Base-by-base conservation (phyloP, 2,329 filamentous ascomycete genomes). In the Aspergillus nomiae region DNA sequence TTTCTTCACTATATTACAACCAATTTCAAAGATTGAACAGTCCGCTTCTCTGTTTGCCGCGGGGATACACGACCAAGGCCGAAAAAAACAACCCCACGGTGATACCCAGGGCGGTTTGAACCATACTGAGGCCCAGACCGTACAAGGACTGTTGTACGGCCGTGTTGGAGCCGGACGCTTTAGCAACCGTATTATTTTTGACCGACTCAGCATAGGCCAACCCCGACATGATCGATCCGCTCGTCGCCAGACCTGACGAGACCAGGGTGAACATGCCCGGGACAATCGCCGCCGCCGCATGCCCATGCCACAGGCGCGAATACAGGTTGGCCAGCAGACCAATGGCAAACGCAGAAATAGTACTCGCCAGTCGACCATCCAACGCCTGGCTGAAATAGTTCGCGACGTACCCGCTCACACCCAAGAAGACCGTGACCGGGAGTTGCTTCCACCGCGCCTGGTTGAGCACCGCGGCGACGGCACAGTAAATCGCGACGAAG, bases 261-360 rank as follows among this genome's bases (percentile, higher is more conserved):
- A 89, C 86, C 64, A 87, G 84, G 1, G 87, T 85, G 67, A 95
- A 96, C 67, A 97, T 95, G 19, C 90, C 92, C 0, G 93, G 92
- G 12, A 96, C 82, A 83, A 96, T 91, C 7, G 91, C 90, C 0
- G 92, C 91, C 0, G 92, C 92, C 0, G 92, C 92, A 9, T 96
- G 85, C 2, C 90, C 91, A 73, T 93, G 92, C 26, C 90, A 76
- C 38, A 83, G 67, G 2, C 91, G 86, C 16, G 89, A 89, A 78
- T 94, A 94, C 5, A 92, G 71, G 69, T 95, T 95, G 19, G 91
- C 91, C 50, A 92, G 79, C 32, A 93, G 85, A 11, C 92, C 92
- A 19, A 95, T 88, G 0, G 86, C 86, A 56, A 95, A 83, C 0
- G 92, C 91, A 38, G 90, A 91, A 2, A 94, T 83, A 34, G 91